Evolutionary conservation across 169 alveolate genomes (phyloP).

Genomic region (Cryptosporidium baileyi): DNA sequence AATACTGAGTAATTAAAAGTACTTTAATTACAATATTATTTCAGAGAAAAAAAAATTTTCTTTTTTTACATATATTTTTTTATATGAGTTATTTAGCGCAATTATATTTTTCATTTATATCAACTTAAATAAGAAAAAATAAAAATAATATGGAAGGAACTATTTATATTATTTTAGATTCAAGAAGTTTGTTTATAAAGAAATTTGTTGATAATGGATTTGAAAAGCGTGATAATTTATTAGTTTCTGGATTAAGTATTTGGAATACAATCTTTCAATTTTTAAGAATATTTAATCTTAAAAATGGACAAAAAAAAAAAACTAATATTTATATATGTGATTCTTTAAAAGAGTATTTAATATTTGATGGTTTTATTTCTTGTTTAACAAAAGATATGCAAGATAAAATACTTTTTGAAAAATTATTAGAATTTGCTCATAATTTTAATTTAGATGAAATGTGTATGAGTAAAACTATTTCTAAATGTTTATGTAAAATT

Average conservation of each 20-base stretch:
- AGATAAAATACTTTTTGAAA: background rate
- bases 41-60: too few relatives aligned
- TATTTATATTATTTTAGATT: constrained; percentile 27
- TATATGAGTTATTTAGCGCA: too few relatives aligned
- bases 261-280: constrained; percentile 16
- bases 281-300: constrained; percentile 16
- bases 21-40: too few relatives aligned
- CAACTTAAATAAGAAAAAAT: too few relatives aligned
- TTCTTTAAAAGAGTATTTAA: background rate
- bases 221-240: background rate
- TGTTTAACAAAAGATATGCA: constrained; percentile 4
- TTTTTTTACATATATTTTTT: too few relatives aligned
- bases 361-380: constrained; percentile 42
- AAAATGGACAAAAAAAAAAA: constrained; percentile 5
- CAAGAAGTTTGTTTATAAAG: constrained; percentile 20
- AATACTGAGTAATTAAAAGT: constrained; percentile 28
- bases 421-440: background rate
- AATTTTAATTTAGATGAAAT: constrained; percentile 3
- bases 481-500: constrained; percentile 39
- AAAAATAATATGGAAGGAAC: constrained; percentile 12
- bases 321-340: constrained; percentile 11
- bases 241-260: constrained; percentile 29
- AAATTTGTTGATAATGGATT: background rate
- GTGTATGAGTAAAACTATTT: constrained; percentile 9
- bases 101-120: too few relatives aligned